These are phyloP conservation scores for Hymenoscyphus albidus DNA, from an alignment of 2,329 filamentous ascomycete genomes.

Conservation along the genomic window DNA sequence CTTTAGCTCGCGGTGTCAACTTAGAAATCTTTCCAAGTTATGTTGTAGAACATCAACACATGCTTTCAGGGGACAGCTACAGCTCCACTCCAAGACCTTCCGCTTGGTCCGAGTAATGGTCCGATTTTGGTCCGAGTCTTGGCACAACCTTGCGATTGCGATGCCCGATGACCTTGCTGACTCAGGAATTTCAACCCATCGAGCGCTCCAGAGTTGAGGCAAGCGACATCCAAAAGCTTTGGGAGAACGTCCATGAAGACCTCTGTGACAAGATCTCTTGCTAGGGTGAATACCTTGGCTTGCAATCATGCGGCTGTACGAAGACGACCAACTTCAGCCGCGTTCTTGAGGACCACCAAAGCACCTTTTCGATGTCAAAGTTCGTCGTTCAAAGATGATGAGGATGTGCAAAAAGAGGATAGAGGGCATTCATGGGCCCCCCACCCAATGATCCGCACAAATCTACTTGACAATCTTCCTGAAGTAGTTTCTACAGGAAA, in stretches of 20 bases:
- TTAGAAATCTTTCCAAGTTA: too few relatives aligned
- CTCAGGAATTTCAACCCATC: neutral
- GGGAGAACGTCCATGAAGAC: constrained; percentile 13
- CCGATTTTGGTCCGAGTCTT: neutral
- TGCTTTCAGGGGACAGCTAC: neutral
- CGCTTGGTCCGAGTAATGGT: neutral
- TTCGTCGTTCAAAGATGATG: neutral
- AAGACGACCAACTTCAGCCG: neutral
- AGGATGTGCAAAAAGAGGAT: neutral
- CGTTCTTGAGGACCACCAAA: neutral
- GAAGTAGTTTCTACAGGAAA: neutral
- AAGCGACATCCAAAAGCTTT: neutral
- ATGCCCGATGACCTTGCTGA: neutral
- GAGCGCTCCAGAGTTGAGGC: neutral
- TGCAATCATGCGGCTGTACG: constrained; percentile 1
- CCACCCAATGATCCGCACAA: neutral
- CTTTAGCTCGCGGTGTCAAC: too few relatives aligned
- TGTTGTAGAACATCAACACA: too few relatives aligned
- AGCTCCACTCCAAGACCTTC: neutral
- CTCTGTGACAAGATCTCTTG: constrained; percentile 5
- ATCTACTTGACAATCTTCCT: neutral
- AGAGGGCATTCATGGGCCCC: neutral
- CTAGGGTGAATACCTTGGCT: constrained; percentile 5
- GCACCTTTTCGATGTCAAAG: constrained; percentile 7
- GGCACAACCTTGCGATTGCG: neutral